A percentile compares a stretch with the other conserved stretches of the same genome.
These are phyloP conservation scores for Botryotinia calthae DNA, from an alignment of 2,329 filamentous ascomycete species.

Conservation along the genomic window DNA sequence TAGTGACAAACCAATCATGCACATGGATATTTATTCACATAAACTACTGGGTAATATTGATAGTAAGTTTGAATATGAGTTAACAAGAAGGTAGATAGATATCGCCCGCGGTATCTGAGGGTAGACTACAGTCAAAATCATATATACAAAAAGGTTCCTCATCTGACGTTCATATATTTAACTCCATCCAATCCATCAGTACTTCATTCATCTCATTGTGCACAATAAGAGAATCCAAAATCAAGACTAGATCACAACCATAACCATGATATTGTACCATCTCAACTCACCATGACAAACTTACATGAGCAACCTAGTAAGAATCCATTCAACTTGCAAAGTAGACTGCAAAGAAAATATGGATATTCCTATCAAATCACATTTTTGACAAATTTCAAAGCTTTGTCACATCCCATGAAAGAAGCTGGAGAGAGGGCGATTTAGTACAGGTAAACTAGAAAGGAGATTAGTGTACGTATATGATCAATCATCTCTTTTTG, in stretches of 20 bases:
- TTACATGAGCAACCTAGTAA: background rate
- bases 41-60: background rate
- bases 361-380: background rate
- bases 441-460: background rate
- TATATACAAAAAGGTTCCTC: background rate
- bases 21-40: background rate
- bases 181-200: background rate
- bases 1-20: slow-evolving; percentile 1
- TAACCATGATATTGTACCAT: background rate
- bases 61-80: background rate
- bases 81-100: background rate
- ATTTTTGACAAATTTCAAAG: background rate
- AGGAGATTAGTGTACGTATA: background rate
- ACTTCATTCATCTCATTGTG: background rate
- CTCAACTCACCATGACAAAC: background rate
- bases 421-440: background rate
- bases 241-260: background rate
- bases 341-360: background rate
- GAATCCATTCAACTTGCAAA: background rate
- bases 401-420: background rate
- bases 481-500: too few relatives aligned
- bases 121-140: background rate
- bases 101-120: rapidly evolving
- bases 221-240: background rate
- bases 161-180: background rate